Base-by-base conservation (phyloP, 148 eudicot genomes). In the Salicornia ramosissima region DNA sequence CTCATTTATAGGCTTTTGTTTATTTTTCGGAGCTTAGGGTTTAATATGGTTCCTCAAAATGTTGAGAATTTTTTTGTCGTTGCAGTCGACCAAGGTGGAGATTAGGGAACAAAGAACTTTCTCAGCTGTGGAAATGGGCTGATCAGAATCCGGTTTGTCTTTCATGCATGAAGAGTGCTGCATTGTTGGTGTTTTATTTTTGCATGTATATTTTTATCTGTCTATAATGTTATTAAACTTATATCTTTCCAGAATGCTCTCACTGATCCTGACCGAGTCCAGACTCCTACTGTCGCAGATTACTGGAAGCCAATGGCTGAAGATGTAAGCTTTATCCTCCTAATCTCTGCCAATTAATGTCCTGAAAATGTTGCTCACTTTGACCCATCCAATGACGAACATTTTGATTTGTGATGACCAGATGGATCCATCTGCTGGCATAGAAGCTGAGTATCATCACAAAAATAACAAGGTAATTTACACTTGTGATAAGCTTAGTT, bases 121-220 rank as follows among this genome's bases (percentile, higher is more conserved):
- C 97, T 75, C 97, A 94, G 57, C 81, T 94, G 65, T 94, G 99
- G 99, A 94, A 86, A 72, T 94, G 99, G 99, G 89, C 99, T 67
- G 99, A 94, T 78, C 91, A 84, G 65, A 90, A 94, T 78, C 91
- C 89, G 71, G 99, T 94, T 51, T 40, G 85, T 78, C 56, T 12
- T 42, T 11, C 34, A 29, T 54, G 60, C n/a, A n/a, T n/a, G n/a
- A n/a, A n/a, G n/a, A n/a, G n/a, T n/a, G n/a, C n/a, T n/a, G n/a
- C n/a, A n/a, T n/a, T n/a, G n/a, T n/a, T n/a, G n/a, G n/a, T n/a
- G n/a, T n/a, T n/a, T n/a, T 34, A 14, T 10, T 42, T 18, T 49
- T 50, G 33, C 39, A 18, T 52, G 12, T 16, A 34, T 29, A 11
- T 3, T n/a, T 4, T 31, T 72, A 47, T 33, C 29, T 45, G 40